These are phyloP conservation scores for Bacidia gigantensis DNA, from an alignment of 495 filamentous ascomycete genomes.

Conservation along the genomic window DNA sequence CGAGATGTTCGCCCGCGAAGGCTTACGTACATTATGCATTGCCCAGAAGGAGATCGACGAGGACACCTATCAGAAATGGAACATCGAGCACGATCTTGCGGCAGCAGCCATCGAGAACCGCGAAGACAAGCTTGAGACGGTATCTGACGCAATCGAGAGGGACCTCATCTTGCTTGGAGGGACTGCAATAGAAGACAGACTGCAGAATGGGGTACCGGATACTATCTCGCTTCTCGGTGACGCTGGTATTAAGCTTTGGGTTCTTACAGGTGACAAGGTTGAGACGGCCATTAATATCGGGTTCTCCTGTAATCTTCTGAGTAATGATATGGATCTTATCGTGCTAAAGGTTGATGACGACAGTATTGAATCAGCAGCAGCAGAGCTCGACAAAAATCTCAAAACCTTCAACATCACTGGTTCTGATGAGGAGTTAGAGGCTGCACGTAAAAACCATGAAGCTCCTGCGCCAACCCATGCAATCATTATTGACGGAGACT, in stretches of 20 bases:
- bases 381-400: constrained; percentile 61
- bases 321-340: constrained; percentile 96
- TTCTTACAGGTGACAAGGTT: constrained; percentile 95
- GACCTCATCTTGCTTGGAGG: constrained; percentile 83
- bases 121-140: constrained; percentile 85
- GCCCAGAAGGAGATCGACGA: constrained; percentile 75
- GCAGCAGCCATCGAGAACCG: constrained; percentile 71
- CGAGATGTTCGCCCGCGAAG: constrained; percentile 92
- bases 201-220: constrained; percentile 95
- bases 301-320: constrained; percentile 94
- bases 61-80: constrained; percentile 78
- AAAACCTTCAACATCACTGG: constrained; percentile 66
- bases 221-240: constrained; percentile 85
- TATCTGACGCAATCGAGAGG: constrained; percentile 82
- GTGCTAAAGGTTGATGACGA: constrained; percentile 76
- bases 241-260: constrained; percentile 99
- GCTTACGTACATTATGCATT: constrained; percentile 87
- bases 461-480: constrained; percentile 81
- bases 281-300: constrained; percentile 99
- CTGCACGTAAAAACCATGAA: constrained; percentile 66
- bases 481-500: constrained; percentile 94
- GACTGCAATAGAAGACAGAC: constrained; percentile 93
- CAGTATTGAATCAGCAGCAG: constrained; percentile 45
- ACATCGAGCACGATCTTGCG: constrained; percentile 72
- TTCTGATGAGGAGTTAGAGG: constrained; percentile 71